A percentile compares a stretch with the other conserved stretches of the same genome.
Evolutionary conservation across 2,329 filamentous ascomycete genomes (phyloP).

Genomic region (Scedosporium aurantiacum): DNA sequence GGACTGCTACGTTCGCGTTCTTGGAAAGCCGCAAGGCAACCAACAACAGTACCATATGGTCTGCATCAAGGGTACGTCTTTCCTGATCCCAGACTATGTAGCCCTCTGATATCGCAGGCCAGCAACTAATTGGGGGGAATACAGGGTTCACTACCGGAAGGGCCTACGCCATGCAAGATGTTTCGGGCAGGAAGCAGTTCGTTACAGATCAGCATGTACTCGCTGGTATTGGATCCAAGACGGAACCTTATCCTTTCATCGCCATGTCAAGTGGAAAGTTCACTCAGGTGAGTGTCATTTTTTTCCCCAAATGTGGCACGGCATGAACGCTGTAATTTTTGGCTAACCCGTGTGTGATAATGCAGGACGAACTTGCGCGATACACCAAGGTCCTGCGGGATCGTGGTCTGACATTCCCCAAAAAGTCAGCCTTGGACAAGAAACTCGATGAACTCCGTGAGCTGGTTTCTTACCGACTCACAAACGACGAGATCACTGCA

Average conservation of each 20-base stretch:
- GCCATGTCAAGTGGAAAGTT: slow-evolving; percentile 78
- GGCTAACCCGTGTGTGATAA: slow-evolving; percentile 15
- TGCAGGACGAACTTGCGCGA: slow-evolving; percentile 64
- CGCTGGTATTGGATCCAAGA: slow-evolving; percentile 70
- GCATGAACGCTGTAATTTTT: neutral
- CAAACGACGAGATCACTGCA: slow-evolving; percentile 67
- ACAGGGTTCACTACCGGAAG: slow-evolving; percentile 67
- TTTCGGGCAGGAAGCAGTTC: slow-evolving; percentile 54
- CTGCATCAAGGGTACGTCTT: slow-evolving; percentile 62
- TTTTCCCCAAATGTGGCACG: neutral
- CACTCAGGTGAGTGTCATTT: slow-evolving; percentile 52
- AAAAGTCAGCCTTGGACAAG: slow-evolving; percentile 52
- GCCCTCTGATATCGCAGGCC: neutral
- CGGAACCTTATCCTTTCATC: slow-evolving; percentile 81
- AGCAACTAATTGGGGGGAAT: slow-evolving; percentile 13
- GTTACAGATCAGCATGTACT: slow-evolving; percentile 78
- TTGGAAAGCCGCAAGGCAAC: slow-evolving; percentile 62
- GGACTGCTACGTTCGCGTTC: slow-evolving; percentile 78
- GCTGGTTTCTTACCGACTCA: slow-evolving; percentile 71
- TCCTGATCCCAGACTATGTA: neutral
- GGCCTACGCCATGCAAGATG: slow-evolving; percentile 72
- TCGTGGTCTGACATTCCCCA: slow-evolving; percentile 64
- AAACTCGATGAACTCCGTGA: slow-evolving; percentile 75
- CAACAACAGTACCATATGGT: slow-evolving; percentile 79
- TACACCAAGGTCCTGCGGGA: slow-evolving; percentile 65